These are phyloP conservation scores for Bifiguratus adelaidae DNA, from an alignment of 192 early-diverging fungal genomes.

Conservation along the genomic window DNA sequence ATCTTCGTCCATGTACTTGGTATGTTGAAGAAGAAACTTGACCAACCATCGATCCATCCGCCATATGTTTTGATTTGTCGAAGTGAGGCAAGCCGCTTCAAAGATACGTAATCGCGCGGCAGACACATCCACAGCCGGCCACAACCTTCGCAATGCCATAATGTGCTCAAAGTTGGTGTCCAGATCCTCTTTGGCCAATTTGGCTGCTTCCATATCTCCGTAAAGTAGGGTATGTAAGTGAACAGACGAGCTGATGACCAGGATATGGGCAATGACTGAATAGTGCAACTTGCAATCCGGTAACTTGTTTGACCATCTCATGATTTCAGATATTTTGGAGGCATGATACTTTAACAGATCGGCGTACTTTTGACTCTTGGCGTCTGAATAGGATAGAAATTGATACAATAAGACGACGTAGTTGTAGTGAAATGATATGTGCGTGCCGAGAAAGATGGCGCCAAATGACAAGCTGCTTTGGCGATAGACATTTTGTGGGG, in stretches of 20 bases:
- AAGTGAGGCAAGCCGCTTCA: slow-evolving; percentile 3
- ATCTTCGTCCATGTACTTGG: slow-evolving; percentile 4
- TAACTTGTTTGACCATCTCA: slow-evolving; percentile 3
- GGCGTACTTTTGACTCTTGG: neutral
- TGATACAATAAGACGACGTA: slow-evolving; percentile 2
- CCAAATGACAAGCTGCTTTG: slow-evolving; percentile 1
- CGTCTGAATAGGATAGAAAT: slow-evolving; percentile 2
- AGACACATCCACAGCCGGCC: slow-evolving; percentile 3
- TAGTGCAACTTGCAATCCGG: neutral
- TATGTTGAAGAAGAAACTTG: slow-evolving; percentile 1
- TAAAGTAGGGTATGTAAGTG: slow-evolving; percentile 2
- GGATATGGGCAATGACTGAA: slow-evolving; percentile 1
- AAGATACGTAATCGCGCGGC: slow-evolving; percentile 1
- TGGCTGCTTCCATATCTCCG: neutral
- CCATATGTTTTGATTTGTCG: slow-evolving; percentile 3
- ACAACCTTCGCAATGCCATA: slow-evolving; percentile 2
- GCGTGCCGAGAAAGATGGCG: slow-evolving; percentile 4
- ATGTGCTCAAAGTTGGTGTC: slow-evolving; percentile 5
- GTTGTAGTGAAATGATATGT: slow-evolving; percentile 4
- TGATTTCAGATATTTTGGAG: slow-evolving; percentile 4
- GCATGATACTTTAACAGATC: slow-evolving; percentile 3
- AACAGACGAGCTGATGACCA: slow-evolving; percentile 3
- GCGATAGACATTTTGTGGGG: neutral
- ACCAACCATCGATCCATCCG: slow-evolving; percentile 4
- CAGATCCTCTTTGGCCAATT: slow-evolving; percentile 1